Percentiles rank a stretch among this genome's conserved stretches.
Conservation (phyloP, 139 green algal genomes). For the Haematococcus sp. region DNA sequence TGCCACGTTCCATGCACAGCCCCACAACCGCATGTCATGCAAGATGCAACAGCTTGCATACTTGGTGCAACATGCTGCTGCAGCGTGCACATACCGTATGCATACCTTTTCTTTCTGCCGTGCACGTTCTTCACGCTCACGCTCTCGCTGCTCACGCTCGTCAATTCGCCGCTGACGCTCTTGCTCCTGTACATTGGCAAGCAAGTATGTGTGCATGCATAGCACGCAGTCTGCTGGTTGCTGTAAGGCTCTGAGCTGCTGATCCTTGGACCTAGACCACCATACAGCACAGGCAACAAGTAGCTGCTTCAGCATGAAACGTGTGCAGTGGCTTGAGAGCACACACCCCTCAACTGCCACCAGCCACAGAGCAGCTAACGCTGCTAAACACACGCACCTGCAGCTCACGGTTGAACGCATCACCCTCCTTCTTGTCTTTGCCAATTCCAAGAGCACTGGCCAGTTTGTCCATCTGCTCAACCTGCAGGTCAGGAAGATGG, state of each 20-base stretch:
- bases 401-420: conserved; percentile 89
- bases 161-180: conserved; percentile 17
- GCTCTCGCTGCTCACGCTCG: conserved; percentile 13
- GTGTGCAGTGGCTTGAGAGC: no score
- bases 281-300: no score
- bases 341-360: no score
- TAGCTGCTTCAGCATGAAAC: no score
- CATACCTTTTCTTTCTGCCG: background rate
- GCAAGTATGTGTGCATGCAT: no score
- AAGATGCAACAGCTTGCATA: no score
- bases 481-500: conserved; percentile 32
- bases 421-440: conserved; percentile 73
- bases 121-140: background rate
- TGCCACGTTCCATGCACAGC: background rate
- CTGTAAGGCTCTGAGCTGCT: no score
- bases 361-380: no score
- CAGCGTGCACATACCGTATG: background rate
- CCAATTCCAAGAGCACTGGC: conserved; percentile 59
- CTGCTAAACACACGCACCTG: conserved; percentile 53
- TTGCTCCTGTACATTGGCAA: conserved; percentile 15
- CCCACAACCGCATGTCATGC: no score
- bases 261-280: no score
- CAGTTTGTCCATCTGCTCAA: conserved; percentile 82
- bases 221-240: no score
- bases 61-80: no score